Base-by-base conservation (phyloP, 2,329 filamentous ascomycete genomes). In the Fusarium verrucosum region DNA sequence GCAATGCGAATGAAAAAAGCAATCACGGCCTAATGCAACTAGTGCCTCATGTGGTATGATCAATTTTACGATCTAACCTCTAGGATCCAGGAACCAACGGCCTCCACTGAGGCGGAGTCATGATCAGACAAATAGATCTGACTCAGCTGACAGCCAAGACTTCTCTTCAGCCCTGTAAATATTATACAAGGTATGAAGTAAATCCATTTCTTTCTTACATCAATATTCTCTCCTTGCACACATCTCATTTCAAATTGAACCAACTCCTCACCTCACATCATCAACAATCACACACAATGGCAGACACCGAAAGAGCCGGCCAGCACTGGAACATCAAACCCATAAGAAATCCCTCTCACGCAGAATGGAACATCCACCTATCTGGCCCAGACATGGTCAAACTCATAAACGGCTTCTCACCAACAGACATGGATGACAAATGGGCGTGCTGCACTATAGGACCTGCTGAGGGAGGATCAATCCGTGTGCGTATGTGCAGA, bases 361-460 rank as follows among this genome's bases (percentile, higher is more conserved):
- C 45, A 19, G 36, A 41, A 37, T 66, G 62, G 62, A 22, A 46
- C 1, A 10, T 58, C 13, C 62, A 43, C 3, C 17, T 66, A 13
- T 38, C 62, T 4, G 62, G 52, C 10, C 11, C 19, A 14, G 54
- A 64, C 13, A 54, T 66, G 58, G 33, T 52, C 22, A 63, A 66
- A 13, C 62, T 66, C 28, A 52, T 64, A 19, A 44, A 49, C 1
- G 62, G 62, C 20, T 53, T 47, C 16, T 5, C 6, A 4, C 58
- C 62, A 19, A 17, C 10, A 5, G 32, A 54, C 2, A 66, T 66
- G 62, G 62, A 66, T 4, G 58, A 66, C 10, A 66, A 35, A 25
- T 66, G 62, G 62, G 35, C 32, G 43, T 46, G 43, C 10, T 28
- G 32, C 7, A 49, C 62, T 1, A 26, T 52, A 0, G 62, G 62